Base-by-base conservation (phyloP, 2,329 filamentous ascomycete genomes). In the Rutstroemia sp. region DNA sequence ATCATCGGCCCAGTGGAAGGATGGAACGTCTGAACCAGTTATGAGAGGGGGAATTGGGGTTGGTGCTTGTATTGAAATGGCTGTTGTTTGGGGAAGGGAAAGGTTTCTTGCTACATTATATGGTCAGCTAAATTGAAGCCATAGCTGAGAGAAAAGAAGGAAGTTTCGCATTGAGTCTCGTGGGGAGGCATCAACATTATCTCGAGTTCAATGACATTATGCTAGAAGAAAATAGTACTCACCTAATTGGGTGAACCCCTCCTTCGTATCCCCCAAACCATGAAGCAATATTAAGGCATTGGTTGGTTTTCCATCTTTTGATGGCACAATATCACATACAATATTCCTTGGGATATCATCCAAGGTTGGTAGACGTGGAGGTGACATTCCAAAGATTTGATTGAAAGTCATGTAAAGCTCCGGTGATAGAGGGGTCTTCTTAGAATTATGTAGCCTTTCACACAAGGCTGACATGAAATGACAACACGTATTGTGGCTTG, bases 221-320 rank as follows among this genome's bases (percentile, higher is more conserved):
- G 25, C 14, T n/a, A 7, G 7, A n/a, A 7, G 10, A n/a, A 25
- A 37, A 34, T 10, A 25, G 2, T 7, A 25, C 53, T 39, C 47
- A 58, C 49, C 83, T 37, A 88, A 79, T 19, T 71, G 73, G 25
- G 77, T 77, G 70, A 88, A 88, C 37, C 81, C 74, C 19, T 69
- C 64, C 50, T 82, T 74, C 12, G 77, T 82, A 68, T 88, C 86
- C 49, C 86, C 86, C 18, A 88, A 75, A 58, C 85, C 85, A 67
- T 88, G 86, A 4, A 88, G 78, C 37, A 88, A 78, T 65, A 88
- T 71, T 45, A 88, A 78, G 60, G 87, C 71, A 67, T 87, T 88
- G 21, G 79, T 70, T 4, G 72, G 69, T 19, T 75, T 71, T 54
- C 72, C 52, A 53, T 56, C 67, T 57, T 59, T 65, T 47, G 64